Conservation (phyloP, 805 yeast species). For the Grigorovia yakushimaensis region DNA sequence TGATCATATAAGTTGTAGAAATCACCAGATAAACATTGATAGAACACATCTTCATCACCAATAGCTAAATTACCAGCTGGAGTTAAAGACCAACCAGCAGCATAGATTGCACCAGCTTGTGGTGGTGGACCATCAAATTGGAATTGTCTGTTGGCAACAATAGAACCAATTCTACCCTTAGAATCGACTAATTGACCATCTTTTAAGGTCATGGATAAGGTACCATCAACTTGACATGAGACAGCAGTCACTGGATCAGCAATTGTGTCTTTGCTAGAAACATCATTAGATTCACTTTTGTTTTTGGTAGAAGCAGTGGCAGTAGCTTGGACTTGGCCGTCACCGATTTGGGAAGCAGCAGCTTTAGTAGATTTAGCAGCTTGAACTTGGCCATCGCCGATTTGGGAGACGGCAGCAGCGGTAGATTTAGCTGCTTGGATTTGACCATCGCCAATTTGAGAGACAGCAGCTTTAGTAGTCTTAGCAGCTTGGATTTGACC, state of each 20-base stretch:
- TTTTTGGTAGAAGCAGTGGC: constrained; percentile 27
- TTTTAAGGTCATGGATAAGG: constrained; percentile 48
- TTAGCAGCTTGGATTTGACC: too few relatives aligned
- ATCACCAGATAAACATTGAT: constrained; percentile 63
- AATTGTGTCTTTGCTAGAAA: constrained; percentile 7
- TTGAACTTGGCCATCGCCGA: constrained; percentile 22
- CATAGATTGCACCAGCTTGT: constrained; percentile 59
- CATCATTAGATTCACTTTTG: constrained; percentile 31
- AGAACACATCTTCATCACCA: constrained; percentile 53
- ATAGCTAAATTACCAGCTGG: constrained; percentile 54
- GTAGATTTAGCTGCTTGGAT: constrained; percentile 37
- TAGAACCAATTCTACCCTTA: too few relatives aligned
- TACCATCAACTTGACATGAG: constrained; percentile 38
- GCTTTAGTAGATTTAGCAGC: constrained; percentile 20
- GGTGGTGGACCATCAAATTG: too few relatives aligned
- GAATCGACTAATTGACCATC: constrained; percentile 48
- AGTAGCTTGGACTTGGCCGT: too few relatives aligned
- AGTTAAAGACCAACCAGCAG: constrained; percentile 54
- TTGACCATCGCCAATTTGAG: constrained; percentile 56
- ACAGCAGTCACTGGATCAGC: constrained; percentile 30
- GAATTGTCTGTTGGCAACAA: too few relatives aligned
- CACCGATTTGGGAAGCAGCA: constrained; percentile 34
- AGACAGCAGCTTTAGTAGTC: constrained; percentile 30
- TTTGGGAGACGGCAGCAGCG: constrained; percentile 14
- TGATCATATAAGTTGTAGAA: constrained; percentile 73